These are phyloP conservation scores for Naganishia friedmannii DNA, from an alignment of 768 basidiomycete genomes.

Conservation along the genomic window DNA sequence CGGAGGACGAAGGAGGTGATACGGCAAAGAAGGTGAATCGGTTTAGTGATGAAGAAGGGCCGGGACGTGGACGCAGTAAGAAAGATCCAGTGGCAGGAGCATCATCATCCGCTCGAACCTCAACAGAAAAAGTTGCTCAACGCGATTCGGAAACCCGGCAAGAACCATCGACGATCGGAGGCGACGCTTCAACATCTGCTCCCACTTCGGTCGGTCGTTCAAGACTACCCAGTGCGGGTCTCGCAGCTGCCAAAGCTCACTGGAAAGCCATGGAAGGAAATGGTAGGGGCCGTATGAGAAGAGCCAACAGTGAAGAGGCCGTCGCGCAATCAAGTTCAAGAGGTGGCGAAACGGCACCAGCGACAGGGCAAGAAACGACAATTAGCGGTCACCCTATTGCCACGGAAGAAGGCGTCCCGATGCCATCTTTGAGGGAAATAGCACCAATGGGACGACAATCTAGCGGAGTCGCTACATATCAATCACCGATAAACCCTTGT, in stretches of 20 bases:
- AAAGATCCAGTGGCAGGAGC: background rate
- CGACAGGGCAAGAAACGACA: background rate
- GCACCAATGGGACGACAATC: background rate
- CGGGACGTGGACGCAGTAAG: slow-evolving; percentile 1
- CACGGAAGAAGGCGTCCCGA: slow-evolving; percentile 20
- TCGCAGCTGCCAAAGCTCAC: slow-evolving; percentile 25
- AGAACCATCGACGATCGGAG: background rate
- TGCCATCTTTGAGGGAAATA: slow-evolving; percentile 16
- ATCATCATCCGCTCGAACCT: background rate
- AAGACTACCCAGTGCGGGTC: slow-evolving; percentile 18
- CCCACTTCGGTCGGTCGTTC: background rate
- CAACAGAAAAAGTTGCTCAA: background rate
- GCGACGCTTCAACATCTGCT: background rate
- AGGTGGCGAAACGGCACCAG: background rate
- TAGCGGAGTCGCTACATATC: slow-evolving; percentile 3
- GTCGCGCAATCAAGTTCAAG: too few species aligned
- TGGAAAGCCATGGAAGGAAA: slow-evolving; percentile 26
- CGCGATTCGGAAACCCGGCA: background rate
- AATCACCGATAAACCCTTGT: background rate
- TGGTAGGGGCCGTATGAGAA: slow-evolving; percentile 9
- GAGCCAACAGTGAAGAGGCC: slow-evolving; percentile 19
- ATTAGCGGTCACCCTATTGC: slow-evolving; percentile 29
- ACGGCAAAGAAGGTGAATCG: slow-evolving; percentile 19
- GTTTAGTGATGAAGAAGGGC: slow-evolving; percentile 18
- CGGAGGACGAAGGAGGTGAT: slow-evolving; percentile 45